Conservation (phyloP, 331 rosid genomes). For the Acacia pycnantha region DNA sequence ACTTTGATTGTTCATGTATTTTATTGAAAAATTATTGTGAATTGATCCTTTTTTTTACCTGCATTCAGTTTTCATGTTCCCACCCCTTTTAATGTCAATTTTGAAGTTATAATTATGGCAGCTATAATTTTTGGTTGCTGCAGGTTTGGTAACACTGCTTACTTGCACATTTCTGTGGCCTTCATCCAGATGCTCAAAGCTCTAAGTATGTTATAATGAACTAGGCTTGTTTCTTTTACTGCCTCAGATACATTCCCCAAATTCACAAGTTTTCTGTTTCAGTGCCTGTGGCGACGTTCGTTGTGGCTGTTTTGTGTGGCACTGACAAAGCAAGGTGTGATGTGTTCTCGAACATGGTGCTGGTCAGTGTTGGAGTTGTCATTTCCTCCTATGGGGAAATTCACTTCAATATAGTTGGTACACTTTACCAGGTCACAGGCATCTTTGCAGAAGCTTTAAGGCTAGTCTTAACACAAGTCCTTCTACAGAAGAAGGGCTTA, state of each 20-base stretch:
- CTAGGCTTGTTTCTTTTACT: constrained; percentile 25
- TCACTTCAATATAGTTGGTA: constrained; percentile 86
- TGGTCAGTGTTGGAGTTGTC: constrained; percentile 97
- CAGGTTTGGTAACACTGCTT: constrained; percentile 99
- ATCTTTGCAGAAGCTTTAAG: constrained; percentile 96
- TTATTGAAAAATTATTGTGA: constrained; percentile 12
- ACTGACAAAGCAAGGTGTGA: constrained; percentile 91
- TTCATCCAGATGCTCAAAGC: constrained; percentile 99
- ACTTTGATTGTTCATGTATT: neutral
- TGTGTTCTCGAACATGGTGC: constrained; percentile 89
- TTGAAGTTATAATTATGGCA: neutral
- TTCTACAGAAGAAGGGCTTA: constrained; percentile 93
- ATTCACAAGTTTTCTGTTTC: constrained; percentile 39
- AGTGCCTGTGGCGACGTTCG: constrained; percentile 98
- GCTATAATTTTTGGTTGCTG: constrained; percentile 19
- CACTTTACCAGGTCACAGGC: constrained; percentile 91
- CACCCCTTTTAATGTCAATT: neutral
- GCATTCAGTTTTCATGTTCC: neutral
- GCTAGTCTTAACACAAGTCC: constrained; percentile 95
- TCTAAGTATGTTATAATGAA: constrained; percentile 59
- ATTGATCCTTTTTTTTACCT: neutral
- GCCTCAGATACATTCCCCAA: constrained; percentile 6
- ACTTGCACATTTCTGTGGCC: constrained; percentile 95
- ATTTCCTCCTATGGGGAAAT: constrained; percentile 95
- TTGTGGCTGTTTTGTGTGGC: constrained; percentile 86